These are phyloP conservation scores for Penicillium palitans DNA, from an alignment of 2,329 filamentous ascomycete genomes.

Conservation along the genomic window DNA sequence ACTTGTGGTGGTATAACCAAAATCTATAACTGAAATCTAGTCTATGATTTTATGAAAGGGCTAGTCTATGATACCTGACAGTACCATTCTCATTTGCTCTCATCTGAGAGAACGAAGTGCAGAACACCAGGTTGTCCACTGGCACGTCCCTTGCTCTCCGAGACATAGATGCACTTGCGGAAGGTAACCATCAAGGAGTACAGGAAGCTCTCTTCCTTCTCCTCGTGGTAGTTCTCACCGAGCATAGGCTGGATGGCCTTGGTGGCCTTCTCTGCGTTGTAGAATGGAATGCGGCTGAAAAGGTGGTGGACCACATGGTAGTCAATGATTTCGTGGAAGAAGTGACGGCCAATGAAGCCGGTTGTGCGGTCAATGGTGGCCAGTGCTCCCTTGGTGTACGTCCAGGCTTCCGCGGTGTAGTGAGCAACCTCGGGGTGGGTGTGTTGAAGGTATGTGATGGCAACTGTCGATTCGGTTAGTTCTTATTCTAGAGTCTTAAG, in stretches of 20 bases:
- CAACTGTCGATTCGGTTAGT: constrained; percentile 49
- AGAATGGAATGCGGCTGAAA: constrained; percentile 63
- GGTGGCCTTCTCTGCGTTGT: constrained; percentile 61
- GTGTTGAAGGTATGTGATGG: constrained; percentile 75
- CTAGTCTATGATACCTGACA: not conserved
- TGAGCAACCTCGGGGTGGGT: constrained; percentile 60
- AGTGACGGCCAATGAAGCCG: constrained; percentile 63
- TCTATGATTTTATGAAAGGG: constrained; percentile 2
- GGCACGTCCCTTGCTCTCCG: constrained; percentile 24
- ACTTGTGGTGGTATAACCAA: not conserved
- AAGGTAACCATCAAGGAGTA: constrained; percentile 51
- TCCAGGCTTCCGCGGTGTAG: constrained; percentile 61
- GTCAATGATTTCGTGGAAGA: constrained; percentile 67
- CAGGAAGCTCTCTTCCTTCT: constrained; percentile 44
- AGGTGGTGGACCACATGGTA: constrained; percentile 65
- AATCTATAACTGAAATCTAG: not conserved
- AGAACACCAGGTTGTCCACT: constrained; percentile 28
- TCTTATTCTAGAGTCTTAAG: not conserved
- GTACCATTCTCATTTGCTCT: constrained; percentile 10
- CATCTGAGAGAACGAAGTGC: constrained; percentile 20
- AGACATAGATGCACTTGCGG: constrained; percentile 52
- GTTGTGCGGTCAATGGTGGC: constrained; percentile 66
- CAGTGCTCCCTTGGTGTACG: constrained; percentile 61
- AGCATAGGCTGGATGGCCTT: constrained; percentile 58
- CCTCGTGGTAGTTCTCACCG: constrained; percentile 52